Evolutionary conservation across 2,329 filamentous ascomycete genomes (phyloP).

Genomic region (Boeremia lycopersici): DNA sequence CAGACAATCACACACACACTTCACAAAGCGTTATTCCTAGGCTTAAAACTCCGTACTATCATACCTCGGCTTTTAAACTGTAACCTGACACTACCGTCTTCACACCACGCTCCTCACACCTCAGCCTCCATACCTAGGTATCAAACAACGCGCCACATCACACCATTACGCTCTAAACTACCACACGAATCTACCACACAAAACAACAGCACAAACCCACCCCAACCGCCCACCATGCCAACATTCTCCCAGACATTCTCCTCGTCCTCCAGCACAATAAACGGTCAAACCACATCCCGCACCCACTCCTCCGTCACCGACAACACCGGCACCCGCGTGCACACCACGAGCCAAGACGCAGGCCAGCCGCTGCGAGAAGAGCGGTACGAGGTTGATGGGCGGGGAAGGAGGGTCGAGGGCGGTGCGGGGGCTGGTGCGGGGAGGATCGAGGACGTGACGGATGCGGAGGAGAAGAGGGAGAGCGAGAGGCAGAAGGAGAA

Average conservation of each 20-base stretch:
- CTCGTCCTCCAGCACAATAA: slow-evolving; percentile 31
- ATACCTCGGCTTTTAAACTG: too few species aligned
- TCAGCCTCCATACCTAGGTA: too few species aligned
- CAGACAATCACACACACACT: too few species aligned
- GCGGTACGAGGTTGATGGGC: slow-evolving; percentile 30
- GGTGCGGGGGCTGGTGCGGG: slow-evolving; percentile 7
- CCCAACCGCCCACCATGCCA: slow-evolving; percentile 27
- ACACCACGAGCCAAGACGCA: slow-evolving; percentile 34
- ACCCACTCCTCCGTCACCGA: slow-evolving; percentile 33
- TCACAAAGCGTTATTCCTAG: too few species aligned
- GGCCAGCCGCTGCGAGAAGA: slow-evolving; percentile 36
- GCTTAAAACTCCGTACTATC: too few species aligned
- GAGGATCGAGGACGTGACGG: slow-evolving; percentile 43
- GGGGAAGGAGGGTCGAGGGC: slow-evolving; percentile 26
- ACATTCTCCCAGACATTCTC: slow-evolving; percentile 32
- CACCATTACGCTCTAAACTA: not conserved
- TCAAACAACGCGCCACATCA: too few species aligned
- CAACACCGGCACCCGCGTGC: slow-evolving; percentile 36
- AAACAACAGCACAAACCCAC: not conserved
- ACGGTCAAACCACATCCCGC: slow-evolving; percentile 37
- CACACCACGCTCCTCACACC: too few species aligned
- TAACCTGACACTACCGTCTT: too few species aligned
- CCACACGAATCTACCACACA: not conserved
- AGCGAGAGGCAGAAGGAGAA: slow-evolving; percentile 34
- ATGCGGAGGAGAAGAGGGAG: slow-evolving; percentile 20